A percentile compares a stretch with the other conserved stretches of the same genome.
Conservation (phyloP, 768 basidiomycete genomes). For the Multifurca ochricompacta region DNA sequence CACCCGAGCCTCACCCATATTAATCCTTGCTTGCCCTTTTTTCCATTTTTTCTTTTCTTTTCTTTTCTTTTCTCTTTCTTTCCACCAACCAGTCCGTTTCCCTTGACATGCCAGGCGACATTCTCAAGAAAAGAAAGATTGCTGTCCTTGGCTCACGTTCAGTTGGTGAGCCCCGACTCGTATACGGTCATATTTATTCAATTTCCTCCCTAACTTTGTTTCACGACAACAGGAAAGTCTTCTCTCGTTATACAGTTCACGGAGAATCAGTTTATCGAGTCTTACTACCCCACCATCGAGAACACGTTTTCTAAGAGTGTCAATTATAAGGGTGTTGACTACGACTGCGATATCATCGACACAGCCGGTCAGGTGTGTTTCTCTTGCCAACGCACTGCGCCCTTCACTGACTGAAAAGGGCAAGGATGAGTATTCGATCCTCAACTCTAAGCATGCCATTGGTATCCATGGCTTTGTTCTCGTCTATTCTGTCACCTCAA, state of each 20-base stretch:
- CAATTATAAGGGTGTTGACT: conserved; percentile 81
- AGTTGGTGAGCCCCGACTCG: conserved; percentile 55
- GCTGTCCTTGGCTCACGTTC: conserved; percentile 82
- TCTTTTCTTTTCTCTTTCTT: conserved; percentile 7
- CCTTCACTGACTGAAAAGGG: neutral
- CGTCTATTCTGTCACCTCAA: conserved; percentile 88
- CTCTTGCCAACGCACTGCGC: conserved; percentile 3
- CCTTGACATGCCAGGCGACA: conserved; percentile 29
- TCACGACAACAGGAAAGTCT: conserved; percentile 66
- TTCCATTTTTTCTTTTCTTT: neutral
- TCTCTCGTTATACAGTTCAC: conserved; percentile 91
- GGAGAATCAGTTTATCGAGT: conserved; percentile 84
- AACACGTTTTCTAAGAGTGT: conserved; percentile 80
- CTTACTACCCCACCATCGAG: conserved; percentile 96
- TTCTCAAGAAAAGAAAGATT: conserved; percentile 78
- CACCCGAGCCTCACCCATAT: conserved; percentile 10
- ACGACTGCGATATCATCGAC: conserved; percentile 96
- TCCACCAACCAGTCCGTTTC: too few species aligned
- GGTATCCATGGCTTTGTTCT: conserved; percentile 97
- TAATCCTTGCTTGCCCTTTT: conserved; percentile 14
- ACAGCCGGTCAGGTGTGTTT: conserved; percentile 86
- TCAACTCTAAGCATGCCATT: conserved; percentile 90
- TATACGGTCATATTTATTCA: conserved; percentile 16
- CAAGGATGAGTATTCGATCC: conserved; percentile 92
- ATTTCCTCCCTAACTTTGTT: conserved; percentile 11